Evolutionary conservation across 2,329 filamentous ascomycete genomes (phyloP), one percentile per base, ranked within the genome.

Genomic region (Aspergillus aculeatinus): DNA sequence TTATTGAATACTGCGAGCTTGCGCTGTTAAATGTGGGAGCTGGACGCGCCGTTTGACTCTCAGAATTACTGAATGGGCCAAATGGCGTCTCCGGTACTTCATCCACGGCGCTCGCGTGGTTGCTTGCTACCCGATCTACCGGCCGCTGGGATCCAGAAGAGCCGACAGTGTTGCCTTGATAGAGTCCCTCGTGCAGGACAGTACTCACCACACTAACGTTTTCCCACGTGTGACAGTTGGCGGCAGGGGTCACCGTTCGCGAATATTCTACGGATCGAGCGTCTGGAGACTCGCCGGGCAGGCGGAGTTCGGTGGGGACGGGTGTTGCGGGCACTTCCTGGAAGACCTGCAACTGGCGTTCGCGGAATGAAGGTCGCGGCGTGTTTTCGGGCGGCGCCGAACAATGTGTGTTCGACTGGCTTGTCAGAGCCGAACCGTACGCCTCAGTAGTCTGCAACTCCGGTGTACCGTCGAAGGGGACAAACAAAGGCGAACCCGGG

Each of bases 11-110:
- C 35, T 63, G 61, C n/a, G 55, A 54, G 33, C 47, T 21, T 27
- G 19, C 48, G 33, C 11, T 27, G 10, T 35, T 55, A 11, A 14
- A n/a, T 3, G 29, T 21, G 14, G 52, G 14, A 25, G 39, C 44
- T n/a, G 29, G 23, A 14, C 21, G 47, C 5, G 57, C 53, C 33
- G 25, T 33, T 35, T 63, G 51, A 27, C 42, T 64, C 23, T 50
- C 50, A 16, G 52, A 29, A n/a, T 35, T 16, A 33, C 19, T 49
- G 49, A 55, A 27, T 12, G 33, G 51, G 14, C 44, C 44, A 50
- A 62, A 49, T 10, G 68, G 66, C 7, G 67, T 71, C 55, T 68
- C 68, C 9, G 67, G 62, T 53, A 71, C 63, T 35, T 70, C 67
- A 33, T 57, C 39, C 25, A 51, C 33, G 50, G 59, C 52, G 12